phyloP scores from a whole-genome alignment of 805 yeast genomes.

The Clavispora asparagi region DNA sequence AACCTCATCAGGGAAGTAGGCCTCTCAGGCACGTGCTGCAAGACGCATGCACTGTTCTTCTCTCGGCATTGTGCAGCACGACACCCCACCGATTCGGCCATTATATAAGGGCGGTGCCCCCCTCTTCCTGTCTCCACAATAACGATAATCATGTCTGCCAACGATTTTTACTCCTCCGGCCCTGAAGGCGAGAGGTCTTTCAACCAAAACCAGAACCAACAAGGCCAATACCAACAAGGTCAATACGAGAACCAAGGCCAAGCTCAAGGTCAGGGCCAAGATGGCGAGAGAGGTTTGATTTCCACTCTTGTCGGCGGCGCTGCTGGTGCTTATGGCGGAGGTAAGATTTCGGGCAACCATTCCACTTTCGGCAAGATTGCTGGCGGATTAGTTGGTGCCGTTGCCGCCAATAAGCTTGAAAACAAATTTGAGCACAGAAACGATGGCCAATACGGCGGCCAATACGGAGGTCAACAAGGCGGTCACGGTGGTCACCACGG shows the following conservation, averaged over 20 bases:
- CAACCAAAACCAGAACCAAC: conserved; percentile 12
- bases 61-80: neutral
- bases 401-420: conserved; percentile 47
- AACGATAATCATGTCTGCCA: conserved; percentile 43
- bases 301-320: conserved; percentile 25
- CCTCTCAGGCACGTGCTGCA: neutral
- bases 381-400: conserved; percentile 55
- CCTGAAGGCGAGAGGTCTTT: conserved; percentile 17
- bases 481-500: neutral
- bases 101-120: neutral
- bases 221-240: neutral
- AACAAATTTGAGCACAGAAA: conserved; percentile 26
- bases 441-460: neutral
- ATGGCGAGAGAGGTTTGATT: conserved; percentile 25
- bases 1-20: neutral
- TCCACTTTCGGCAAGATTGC: conserved; percentile 41
- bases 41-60: neutral
- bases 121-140: neutral
- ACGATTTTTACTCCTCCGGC: conserved; percentile 49
- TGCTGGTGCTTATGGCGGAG: conserved; percentile 35
- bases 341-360: conserved; percentile 26
- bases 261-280: conserved; percentile 12
- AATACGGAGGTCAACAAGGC: no score
- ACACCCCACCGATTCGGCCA: neutral
- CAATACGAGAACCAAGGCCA: neutral